A percentile compares a stretch with the other conserved stretches of the same genome.
These are phyloP conservation scores for Capronia epimyces DNA, from an alignment of 2,329 filamentous ascomycete species.

Conservation along the genomic window DNA sequence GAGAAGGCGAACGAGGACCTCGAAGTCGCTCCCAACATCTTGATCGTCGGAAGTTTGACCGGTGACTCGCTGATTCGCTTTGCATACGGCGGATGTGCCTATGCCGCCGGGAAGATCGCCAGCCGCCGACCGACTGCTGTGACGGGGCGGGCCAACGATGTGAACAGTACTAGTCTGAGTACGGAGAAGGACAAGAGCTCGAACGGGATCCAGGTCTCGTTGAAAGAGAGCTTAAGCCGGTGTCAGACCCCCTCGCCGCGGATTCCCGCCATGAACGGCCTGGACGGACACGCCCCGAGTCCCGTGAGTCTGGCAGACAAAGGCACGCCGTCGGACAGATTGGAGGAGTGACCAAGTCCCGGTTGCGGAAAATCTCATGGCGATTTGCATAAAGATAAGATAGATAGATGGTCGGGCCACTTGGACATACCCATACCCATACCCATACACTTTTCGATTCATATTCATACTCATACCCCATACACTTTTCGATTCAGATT, in stretches of 20 bases:
- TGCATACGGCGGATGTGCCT: slow-evolving; percentile 55
- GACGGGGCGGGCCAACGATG: background rate
- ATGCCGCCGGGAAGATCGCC: slow-evolving; percentile 51
- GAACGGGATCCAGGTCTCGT: background rate
- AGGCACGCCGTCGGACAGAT: slow-evolving; percentile 11
- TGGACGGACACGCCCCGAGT: slow-evolving; percentile 23
- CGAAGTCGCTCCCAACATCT: slow-evolving; percentile 50
- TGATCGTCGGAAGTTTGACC: slow-evolving; percentile 55
- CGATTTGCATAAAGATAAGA: background rate
- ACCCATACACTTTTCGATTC: too few relatives aligned
- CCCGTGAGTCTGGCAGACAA: slow-evolving; percentile 13
- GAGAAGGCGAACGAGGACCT: slow-evolving; percentile 48
- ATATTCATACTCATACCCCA: too few relatives aligned
- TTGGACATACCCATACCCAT: too few relatives aligned
- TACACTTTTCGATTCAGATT: too few relatives aligned
- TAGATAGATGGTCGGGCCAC: background rate
- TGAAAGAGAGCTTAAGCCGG: slow-evolving; percentile 1
- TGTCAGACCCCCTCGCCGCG: slow-evolving; percentile 19
- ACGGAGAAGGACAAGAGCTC: background rate
- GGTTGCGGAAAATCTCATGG: too few relatives aligned
- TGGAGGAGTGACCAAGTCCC: slow-evolving; percentile 5
- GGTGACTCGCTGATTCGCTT: slow-evolving; percentile 58
- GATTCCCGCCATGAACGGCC: slow-evolving; percentile 25
- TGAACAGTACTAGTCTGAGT: background rate
- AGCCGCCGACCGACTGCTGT: slow-evolving; percentile 10